Percentiles rank a stretch among this genome's conserved stretches.
These are phyloP conservation scores for Berkeleyomyces basicola DNA, from an alignment of 2,329 filamentous ascomycete genomes.

Conservation along the genomic window DNA sequence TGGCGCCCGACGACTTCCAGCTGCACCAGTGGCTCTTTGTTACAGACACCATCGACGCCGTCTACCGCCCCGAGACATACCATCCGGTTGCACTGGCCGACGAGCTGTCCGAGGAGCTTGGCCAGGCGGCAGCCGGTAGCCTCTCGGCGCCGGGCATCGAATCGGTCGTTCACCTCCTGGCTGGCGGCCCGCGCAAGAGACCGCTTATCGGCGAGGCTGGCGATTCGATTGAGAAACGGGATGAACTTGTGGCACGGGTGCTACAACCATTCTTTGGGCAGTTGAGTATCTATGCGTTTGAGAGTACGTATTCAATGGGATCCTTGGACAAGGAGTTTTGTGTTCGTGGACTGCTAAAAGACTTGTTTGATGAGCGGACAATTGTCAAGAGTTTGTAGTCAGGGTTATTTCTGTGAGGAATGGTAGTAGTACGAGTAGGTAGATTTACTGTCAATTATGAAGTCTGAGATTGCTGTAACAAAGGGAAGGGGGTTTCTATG, in stretches of 20 bases:
- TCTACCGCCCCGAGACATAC: conserved; percentile 60
- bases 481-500: not conserved
- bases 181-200: conserved; percentile 24
- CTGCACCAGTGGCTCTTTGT: conserved; percentile 97
- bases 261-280: conserved; percentile 80
- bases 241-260: conserved; percentile 58
- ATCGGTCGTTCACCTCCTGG: conserved; percentile 21
- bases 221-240: conserved; percentile 40
- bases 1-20: conserved; percentile 90
- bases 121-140: conserved; percentile 22
- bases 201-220: conserved; percentile 36
- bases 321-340: conserved; percentile 49
- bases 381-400: conserved; percentile 41
- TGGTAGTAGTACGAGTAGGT: not conserved
- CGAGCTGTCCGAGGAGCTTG: conserved; percentile 63
- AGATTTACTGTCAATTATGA: too few relatives aligned
- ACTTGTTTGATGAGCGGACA: conserved; percentile 65
- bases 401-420: not conserved
- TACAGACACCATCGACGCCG: conserved; percentile 89
- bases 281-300: conserved; percentile 84
- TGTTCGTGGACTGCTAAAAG: conserved; percentile 45
- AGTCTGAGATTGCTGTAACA: not conserved
- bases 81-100: conserved; percentile 65
- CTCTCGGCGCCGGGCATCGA: conserved; percentile 21
- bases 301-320: conserved; percentile 79